Evolutionary conservation across 176 grass and related monocot species (phyloP).

Genomic region (Tillandsia fasciculata): DNA sequence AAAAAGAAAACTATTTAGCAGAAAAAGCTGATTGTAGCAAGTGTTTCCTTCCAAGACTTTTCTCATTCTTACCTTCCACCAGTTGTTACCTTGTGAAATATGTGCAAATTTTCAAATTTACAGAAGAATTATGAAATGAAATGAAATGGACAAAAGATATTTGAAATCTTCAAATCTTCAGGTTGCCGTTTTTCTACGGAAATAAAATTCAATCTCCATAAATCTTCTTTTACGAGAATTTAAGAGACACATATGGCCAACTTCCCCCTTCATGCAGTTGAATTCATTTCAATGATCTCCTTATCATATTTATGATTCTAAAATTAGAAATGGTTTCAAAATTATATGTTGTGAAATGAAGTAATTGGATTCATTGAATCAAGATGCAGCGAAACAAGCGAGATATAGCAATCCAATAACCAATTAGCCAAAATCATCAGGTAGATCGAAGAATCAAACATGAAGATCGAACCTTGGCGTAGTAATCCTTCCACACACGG

Average conservation of each 20-base stretch:
- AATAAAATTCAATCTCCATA: background rate
- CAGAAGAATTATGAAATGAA: too few relatives aligned
- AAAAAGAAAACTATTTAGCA: too few relatives aligned
- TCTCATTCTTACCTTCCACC: too few relatives aligned
- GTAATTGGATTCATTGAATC: background rate
- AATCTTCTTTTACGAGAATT: background rate
- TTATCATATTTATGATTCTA: background rate
- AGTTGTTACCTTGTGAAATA: too few relatives aligned
- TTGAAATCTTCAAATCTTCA: background rate
- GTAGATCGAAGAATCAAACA: background rate
- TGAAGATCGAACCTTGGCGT: slow-evolving; percentile 30
- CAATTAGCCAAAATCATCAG: background rate
- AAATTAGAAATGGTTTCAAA: background rate
- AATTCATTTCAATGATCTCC: background rate
- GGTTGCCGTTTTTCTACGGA: background rate
- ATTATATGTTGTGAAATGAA: background rate
- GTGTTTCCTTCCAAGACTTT: too few relatives aligned
- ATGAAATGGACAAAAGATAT: too few relatives aligned
- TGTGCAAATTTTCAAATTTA: too few relatives aligned
- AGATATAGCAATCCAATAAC: background rate
- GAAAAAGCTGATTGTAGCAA: too few relatives aligned
- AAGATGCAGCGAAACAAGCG: background rate
- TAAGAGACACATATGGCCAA: background rate
- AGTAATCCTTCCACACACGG: slow-evolving; percentile 63
- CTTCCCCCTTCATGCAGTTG: background rate